These are phyloP conservation scores for Gossypium gossypioides DNA, from an alignment of 441 rosid species.

Conservation along the genomic window DNA sequence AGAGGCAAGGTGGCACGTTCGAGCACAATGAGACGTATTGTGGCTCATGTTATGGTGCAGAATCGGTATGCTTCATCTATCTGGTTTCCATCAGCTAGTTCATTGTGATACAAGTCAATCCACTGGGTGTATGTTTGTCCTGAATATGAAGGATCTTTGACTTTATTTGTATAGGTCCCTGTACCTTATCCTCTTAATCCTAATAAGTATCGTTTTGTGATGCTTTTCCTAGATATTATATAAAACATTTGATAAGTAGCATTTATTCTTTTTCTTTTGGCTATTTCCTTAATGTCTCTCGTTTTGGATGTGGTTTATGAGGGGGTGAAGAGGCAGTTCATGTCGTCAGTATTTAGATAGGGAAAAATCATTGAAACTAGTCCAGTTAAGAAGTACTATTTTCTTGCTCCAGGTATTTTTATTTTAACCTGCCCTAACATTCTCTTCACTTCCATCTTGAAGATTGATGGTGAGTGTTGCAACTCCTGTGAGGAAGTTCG, in stretches of 20 bases:
- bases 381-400: not conserved
- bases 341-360: not conserved
- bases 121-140: not conserved
- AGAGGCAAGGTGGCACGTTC: slow-evolving; percentile 91
- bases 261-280: not conserved
- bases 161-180: not conserved
- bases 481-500: slow-evolving; percentile 93
- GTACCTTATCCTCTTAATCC: not conserved
- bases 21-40: slow-evolving; percentile 92
- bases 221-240: not conserved
- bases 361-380: not conserved
- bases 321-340: not conserved
- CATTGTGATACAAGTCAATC: not conserved
- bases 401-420: not conserved
- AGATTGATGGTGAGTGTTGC: slow-evolving; percentile 83
- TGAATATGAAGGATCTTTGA: not conserved
- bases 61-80: slow-evolving; percentile 40
- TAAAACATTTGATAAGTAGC: not conserved
- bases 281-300: not conserved
- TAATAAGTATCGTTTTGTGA: not conserved
- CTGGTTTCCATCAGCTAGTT: not conserved
- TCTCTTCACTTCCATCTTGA: slow-evolving; percentile 10
- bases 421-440: not conserved
- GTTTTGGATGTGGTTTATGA: not conserved
- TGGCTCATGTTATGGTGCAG: slow-evolving; percentile 90